Conservation (phyloP, 345 rosid species). For the Syzygium grande region DNA sequence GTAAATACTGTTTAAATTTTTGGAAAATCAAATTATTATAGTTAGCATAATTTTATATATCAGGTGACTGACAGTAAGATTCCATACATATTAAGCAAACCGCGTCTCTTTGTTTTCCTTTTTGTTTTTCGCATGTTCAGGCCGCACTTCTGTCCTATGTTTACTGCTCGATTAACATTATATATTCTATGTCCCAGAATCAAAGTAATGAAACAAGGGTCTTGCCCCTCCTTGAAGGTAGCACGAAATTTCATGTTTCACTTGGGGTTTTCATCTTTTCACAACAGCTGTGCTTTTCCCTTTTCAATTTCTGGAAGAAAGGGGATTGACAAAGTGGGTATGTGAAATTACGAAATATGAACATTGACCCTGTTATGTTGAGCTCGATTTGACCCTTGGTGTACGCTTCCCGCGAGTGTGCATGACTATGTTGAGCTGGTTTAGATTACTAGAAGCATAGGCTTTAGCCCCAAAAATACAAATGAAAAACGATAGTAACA, state of each 20-base stretch:
- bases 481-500: neutral
- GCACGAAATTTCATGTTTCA: neutral
- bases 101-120: neutral
- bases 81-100: neutral
- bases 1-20: neutral
- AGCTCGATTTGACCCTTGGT: neutral
- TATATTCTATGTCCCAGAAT: neutral
- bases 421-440: neutral
- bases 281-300: neutral
- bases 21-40: neutral
- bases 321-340: neutral
- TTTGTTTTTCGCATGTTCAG: neutral
- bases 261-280: neutral
- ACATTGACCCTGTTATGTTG: neutral
- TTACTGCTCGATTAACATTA: too few relatives aligned
- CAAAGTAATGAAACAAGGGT: neutral
- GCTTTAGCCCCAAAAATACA: neutral
- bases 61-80: neutral
- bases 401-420: neutral
- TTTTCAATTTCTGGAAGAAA: neutral
- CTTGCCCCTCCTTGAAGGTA: neutral
- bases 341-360: neutral
- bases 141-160: neutral
- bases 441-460: neutral
- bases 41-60: neutral